Conservation (phyloP, 78 protist species). For the Andalucia godoyi region DNA sequence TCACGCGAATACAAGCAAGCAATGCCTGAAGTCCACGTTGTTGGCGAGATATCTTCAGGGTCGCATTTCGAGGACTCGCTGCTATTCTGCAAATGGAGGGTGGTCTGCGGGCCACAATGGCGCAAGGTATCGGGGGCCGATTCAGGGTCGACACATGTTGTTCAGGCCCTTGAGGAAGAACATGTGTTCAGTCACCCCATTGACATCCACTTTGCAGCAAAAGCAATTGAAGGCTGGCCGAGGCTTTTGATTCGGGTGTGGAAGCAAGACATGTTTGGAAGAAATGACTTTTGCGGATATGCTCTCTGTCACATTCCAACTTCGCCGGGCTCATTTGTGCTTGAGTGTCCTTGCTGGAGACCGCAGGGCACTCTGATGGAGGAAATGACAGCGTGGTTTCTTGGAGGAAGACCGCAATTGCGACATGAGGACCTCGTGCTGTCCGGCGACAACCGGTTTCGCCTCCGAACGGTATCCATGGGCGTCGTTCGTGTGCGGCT, state of each 20-base stretch:
- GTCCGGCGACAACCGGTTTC: background rate
- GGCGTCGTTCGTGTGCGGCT: too few species aligned
- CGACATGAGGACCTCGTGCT: conserved; percentile 1
- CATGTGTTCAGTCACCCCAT: conserved; percentile 19
- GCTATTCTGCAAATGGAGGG: conserved; percentile 3
- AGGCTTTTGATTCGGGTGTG: conserved; percentile 19
- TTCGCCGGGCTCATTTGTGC: background rate
- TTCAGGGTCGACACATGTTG: conserved; percentile 22
- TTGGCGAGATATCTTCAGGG: conserved; percentile 9
- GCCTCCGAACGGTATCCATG: background rate
- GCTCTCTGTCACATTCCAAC: conserved; percentile 7
- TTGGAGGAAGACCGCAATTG: conserved; percentile 22
- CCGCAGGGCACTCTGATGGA: background rate
- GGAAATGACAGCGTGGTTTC: background rate
- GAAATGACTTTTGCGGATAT: conserved; percentile 22
- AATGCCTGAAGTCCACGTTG: conserved; percentile 27
- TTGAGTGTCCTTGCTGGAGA: conserved; percentile 6
- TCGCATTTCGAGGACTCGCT: background rate
- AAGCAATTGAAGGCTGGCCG: conserved; percentile 27
- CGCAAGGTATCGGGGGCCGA: background rate
- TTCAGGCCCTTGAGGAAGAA: background rate
- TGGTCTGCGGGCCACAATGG: conserved; percentile 21
- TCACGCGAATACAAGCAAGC: background rate
- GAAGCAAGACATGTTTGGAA: conserved; percentile 12
- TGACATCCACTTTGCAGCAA: conserved; percentile 15